phyloP scores from a whole-genome alignment of 805 yeast genomes.

The Ogataea populi-albae region DNA sequence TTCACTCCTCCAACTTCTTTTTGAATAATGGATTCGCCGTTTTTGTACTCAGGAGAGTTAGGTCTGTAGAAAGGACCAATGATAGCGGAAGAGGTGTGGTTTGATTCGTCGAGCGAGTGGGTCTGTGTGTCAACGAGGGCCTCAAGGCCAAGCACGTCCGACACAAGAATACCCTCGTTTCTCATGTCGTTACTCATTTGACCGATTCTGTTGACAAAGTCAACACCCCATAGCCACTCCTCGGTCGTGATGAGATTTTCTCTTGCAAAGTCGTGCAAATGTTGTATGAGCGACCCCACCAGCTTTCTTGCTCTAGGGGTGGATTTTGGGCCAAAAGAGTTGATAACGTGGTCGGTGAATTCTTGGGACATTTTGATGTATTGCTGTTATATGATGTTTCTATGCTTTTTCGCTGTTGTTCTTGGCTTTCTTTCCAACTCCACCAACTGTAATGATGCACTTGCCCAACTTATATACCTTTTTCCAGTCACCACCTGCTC shows the following conservation, averaged over 20 bases:
- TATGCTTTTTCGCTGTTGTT: no score
- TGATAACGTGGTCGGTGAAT: constrained; percentile 28
- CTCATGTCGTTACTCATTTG: constrained; percentile 32
- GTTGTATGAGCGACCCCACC: constrained; percentile 31
- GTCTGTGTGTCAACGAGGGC: constrained; percentile 35
- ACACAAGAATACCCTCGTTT: constrained; percentile 35
- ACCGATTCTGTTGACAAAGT: constrained; percentile 33
- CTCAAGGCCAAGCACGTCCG: constrained; percentile 35
- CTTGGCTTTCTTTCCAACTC: no score
- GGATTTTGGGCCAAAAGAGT: constrained; percentile 30
- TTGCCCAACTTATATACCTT: no score
- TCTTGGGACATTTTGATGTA: constrained; percentile 27
- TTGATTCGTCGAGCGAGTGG: constrained; percentile 18
- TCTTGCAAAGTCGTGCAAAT: constrained; percentile 36
- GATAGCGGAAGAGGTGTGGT: constrained; percentile 32
- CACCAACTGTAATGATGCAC: no score
- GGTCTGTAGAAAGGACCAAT: constrained; percentile 37
- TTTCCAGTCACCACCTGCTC: no score
- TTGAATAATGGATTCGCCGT: constrained; percentile 33
- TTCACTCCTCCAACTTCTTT: constrained; percentile 35
- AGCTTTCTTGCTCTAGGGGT: constrained; percentile 26
- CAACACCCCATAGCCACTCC: constrained; percentile 35
- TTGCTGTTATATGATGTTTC: no score
- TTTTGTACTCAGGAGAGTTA: constrained; percentile 28
- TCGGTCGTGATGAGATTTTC: constrained; percentile 35